A percentile compares a stretch with the other conserved stretches of the same genome.
phyloP scores from a whole-genome alignment of 176 grass and related monocot genomes.

The Aegilops longissima region DNA sequence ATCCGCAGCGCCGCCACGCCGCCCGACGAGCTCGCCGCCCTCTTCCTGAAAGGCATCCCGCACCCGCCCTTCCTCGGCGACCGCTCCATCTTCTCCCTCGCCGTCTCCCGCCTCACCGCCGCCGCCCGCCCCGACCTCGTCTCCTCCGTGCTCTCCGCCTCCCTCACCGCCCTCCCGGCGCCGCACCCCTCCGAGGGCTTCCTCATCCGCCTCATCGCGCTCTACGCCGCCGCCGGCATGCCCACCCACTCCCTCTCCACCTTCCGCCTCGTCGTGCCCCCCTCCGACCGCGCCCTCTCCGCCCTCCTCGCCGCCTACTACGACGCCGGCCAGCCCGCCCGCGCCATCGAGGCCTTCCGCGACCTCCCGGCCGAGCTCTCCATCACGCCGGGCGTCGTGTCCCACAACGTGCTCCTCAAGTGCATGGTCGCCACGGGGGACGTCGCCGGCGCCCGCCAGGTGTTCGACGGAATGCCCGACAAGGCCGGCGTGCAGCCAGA shows the following conservation, averaged over 20 bases:
- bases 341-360: slow-evolving; percentile 46
- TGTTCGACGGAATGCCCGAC: slow-evolving; percentile 69
- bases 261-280: slow-evolving; percentile 52
- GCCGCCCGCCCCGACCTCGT: slow-evolving; percentile 60
- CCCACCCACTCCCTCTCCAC: slow-evolving; percentile 54
- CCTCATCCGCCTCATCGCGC: slow-evolving; percentile 61
- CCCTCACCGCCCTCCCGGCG: slow-evolving; percentile 44
- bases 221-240: slow-evolving; percentile 59
- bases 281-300: slow-evolving; percentile 61
- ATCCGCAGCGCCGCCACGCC: slow-evolving; percentile 55
- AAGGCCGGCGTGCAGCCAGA: slow-evolving; percentile 41
- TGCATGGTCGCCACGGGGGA: slow-evolving; percentile 28
- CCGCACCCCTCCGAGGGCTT: slow-evolving; percentile 68
- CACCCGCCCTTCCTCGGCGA: slow-evolving; percentile 52
- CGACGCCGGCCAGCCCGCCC: slow-evolving; percentile 57
- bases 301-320: slow-evolving; percentile 71
- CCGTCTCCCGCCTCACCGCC: slow-evolving; percentile 48
- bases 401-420: slow-evolving; percentile 64
- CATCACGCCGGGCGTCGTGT: slow-evolving; percentile 49
- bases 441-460: slow-evolving; percentile 9
- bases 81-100: slow-evolving; percentile 44
- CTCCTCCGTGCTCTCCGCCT: slow-evolving; percentile 55
- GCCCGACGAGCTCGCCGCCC: slow-evolving; percentile 49
- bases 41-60: slow-evolving; percentile 39
- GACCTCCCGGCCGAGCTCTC: slow-evolving; percentile 38